Evolutionary conservation across 2,329 filamentous ascomycete genomes (phyloP).

Genomic region (Sclerotinia trifoliorum): DNA sequence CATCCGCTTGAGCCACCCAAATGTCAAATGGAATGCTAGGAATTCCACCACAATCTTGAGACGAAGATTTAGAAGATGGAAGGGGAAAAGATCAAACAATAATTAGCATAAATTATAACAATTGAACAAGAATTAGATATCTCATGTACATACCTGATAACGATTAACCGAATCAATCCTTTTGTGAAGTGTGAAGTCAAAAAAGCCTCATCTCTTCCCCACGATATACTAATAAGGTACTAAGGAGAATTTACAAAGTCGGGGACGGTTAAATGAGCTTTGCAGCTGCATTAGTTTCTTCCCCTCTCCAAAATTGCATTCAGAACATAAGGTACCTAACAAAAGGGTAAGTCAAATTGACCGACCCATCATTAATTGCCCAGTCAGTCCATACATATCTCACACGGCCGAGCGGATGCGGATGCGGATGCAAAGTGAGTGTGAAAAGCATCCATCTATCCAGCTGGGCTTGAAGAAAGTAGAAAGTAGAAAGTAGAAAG

Average conservation of each 20-base stretch:
- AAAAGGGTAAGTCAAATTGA: too few species aligned
- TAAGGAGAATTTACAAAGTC: neutral
- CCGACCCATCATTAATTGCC: too few species aligned
- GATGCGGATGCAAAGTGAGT: too few species aligned
- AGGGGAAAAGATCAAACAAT: neutral
- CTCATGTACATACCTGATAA: neutral
- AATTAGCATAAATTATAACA: neutral
- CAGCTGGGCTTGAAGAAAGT: neutral
- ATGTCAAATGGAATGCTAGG: neutral
- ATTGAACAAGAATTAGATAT: neutral
- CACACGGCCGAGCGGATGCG: too few species aligned
- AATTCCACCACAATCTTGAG: neutral
- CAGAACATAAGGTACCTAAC: too few species aligned
- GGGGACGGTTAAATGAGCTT: neutral
- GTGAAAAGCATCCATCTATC: neutral
- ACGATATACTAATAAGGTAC: neutral
- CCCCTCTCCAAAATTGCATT: neutral
- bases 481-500: neutral
- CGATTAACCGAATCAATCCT: neutral
- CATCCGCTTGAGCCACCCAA: constrained; percentile 15
- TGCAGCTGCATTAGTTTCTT: neutral
- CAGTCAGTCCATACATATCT: too few species aligned
- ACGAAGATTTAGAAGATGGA: neutral
- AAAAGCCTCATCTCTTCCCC: neutral
- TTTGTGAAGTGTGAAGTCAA: neutral